phyloP scores from a whole-genome alignment of 257 asterid genomes.

The Galeopsis tetrahit region DNA sequence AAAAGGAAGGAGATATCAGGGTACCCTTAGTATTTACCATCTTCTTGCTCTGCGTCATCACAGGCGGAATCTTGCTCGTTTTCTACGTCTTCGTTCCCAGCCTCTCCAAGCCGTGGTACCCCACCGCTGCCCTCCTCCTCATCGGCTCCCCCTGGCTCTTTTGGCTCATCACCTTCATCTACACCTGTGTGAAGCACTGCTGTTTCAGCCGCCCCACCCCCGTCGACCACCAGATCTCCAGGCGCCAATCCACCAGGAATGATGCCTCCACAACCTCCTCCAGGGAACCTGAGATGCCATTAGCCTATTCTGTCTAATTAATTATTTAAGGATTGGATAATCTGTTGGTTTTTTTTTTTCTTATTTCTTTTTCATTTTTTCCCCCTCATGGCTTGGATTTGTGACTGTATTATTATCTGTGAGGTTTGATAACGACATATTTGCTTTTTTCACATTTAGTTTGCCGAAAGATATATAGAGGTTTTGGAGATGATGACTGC shows the following conservation, averaged over 20 bases:
- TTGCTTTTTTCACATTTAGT: not conserved
- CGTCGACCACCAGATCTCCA: conserved; percentile 41
- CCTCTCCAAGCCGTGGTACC: conserved; percentile 68
- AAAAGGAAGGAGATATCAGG: conserved; percentile 60
- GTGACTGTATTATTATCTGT: conserved; percentile 27
- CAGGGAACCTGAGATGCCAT: conserved; percentile 56
- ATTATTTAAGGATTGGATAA: conserved; percentile 19
- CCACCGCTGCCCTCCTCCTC: conserved; percentile 57
- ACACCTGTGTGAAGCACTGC: conserved; percentile 58
- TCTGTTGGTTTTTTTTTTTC: not conserved
- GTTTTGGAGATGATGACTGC: conserved; percentile 25
- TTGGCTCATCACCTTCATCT: conserved; percentile 63
- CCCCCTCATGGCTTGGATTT: conserved; percentile 27
- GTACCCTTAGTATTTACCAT: conserved; percentile 59
- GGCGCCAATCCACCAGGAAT: conserved; percentile 40
- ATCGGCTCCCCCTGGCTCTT: conserved; percentile 77
- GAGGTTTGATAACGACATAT: conserved; percentile 20
- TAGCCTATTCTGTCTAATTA: conserved; percentile 44
- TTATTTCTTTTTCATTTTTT: not conserved
- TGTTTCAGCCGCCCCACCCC: not conserved
- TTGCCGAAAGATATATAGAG: not conserved
- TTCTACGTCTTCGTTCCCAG: conserved; percentile 53
- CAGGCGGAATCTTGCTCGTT: conserved; percentile 68
- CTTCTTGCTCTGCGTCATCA: conserved; percentile 56
- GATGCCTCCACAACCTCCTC: conserved; percentile 36